These are phyloP conservation scores for Dimocarpus longan DNA, from an alignment of 345 rosid species.

Conservation along the genomic window DNA sequence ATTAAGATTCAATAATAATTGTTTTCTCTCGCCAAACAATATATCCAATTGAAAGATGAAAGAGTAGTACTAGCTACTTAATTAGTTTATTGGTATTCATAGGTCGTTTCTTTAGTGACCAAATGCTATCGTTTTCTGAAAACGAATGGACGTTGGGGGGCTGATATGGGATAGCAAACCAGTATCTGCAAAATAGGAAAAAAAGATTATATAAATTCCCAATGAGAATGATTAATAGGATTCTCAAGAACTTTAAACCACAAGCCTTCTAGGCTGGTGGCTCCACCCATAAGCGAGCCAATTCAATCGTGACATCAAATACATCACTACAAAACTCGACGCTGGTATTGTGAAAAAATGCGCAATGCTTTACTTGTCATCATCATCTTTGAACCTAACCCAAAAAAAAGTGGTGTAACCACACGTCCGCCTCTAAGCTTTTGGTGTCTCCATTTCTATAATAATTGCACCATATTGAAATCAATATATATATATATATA, in stretches of 20 bases:
- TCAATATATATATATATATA: not conserved
- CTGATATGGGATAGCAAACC: conserved; percentile 6
- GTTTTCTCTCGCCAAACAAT: too few species aligned
- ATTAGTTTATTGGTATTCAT: conserved; percentile 14
- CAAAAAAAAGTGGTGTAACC: conserved; percentile 19
- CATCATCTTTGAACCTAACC: conserved; percentile 32
- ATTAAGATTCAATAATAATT: too few species aligned
- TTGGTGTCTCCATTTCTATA: conserved; percentile 31
- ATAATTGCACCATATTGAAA: conserved; percentile 11
- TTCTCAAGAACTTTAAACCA: conserved; percentile 26
- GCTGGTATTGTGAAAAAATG: conserved; percentile 29
- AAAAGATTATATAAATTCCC: not conserved
- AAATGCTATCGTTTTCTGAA: not conserved
- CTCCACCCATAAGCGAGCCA: conserved; percentile 27
- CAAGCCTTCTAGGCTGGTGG: not conserved
- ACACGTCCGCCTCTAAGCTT: conserved; percentile 28
- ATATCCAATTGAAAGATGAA: conserved; percentile 2
- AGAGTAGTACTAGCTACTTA: not conserved
- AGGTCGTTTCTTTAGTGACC: conserved; percentile 19
- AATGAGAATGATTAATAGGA: conserved; percentile 12
- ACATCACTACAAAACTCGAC: conserved; percentile 12
- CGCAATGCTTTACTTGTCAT: conserved; percentile 27
- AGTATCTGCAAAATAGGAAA: not conserved
- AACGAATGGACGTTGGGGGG: conserved; percentile 22
- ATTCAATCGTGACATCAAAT: conserved; percentile 27